Evolutionary conservation across 2,329 filamentous ascomycete genomes (phyloP), one percentile per base, ranked within the genome.

Genomic region (Pochonia chlamydosporia): DNA sequence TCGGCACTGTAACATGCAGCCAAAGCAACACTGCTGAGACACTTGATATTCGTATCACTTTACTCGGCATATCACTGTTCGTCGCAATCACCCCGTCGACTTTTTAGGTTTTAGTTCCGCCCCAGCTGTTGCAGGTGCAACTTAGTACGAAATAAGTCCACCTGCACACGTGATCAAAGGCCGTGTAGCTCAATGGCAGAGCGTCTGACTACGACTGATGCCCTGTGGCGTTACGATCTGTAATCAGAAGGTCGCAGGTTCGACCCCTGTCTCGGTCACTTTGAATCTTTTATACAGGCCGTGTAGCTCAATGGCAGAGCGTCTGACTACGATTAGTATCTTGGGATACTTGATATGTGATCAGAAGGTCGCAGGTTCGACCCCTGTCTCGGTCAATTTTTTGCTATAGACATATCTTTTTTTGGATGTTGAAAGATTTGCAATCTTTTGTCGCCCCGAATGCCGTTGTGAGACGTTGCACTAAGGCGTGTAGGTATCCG

Each of bases 271-370:
- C 49, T 53, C 51, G 54, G 52, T 56, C 54, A 56, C 1, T 18
- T 35, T 30, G 5, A 11, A 21, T 36, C 3, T 35, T 13, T 30
- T 8, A 43, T 24, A 5, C 4, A 40, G 64, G 55, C 54, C 53
- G 54, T 63, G 54, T 68, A 62, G 63, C 61, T 62, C 61, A 65
- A 65, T 68, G 65, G 59, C 65, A 69, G 67, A 65, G 65, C 65
- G 65, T 68, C 63, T 69, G 65, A 69, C 66, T 68, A 68, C 65
- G 64, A 68, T 33, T 3, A 21, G 13, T 14, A 25, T 45, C 21
- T 8, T 10, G 13, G 14, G 20, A 1, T 18, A 13, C 6, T 5
- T 2, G 23, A n/a, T n/a, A n/a, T n/a, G 40, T 41, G 20, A 52
- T 54, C 52, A 54, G 50, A 53, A 57, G 55, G 52, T 54, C 53